Base-by-base conservation (phyloP, 345 rosid genomes). In the Citrus inodora region DNA sequence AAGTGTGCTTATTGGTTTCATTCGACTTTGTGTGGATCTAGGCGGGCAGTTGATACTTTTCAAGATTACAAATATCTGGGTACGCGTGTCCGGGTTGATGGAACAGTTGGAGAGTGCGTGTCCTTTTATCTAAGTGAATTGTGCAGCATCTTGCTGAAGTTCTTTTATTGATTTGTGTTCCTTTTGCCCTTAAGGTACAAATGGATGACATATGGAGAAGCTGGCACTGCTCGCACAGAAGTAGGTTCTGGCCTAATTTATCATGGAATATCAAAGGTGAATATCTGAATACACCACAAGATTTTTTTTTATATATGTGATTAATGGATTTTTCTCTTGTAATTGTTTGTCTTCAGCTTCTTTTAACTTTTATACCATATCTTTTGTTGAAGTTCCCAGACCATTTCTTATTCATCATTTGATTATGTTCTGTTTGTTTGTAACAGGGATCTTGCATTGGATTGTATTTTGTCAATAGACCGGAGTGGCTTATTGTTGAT, bases 121-220 rank as follows among this genome's bases (percentile, higher is more conserved):
- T n/a, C 63, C 68, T 58, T 24, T 60, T 42, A 42, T 76, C 46
- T 61, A 53, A 56, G 35, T 74, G 74, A 35, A 70, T 73, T 65
- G 81, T 73, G 59, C 16, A 6, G 48, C 33, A 62, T 64, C 55
- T 58, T 79, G 56, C 68, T 71, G 40, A 71, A 30, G 33, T 80
- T 72, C 7, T 19, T 38, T 71, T 37, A 79, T 70, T 58, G 30
- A 42, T 73, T 40, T 80, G 21, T 62, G 37, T 79, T 53, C 55
- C 70, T 68, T 68, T 14, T 76, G 73, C 32, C 40, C 40, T 35
- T 28, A 48, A 81, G 99, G 81, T 96, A 96, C 86, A 92, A 94
- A 88, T 96, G 99, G 98, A 89, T 96, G 92, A 96, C 99, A 28
- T 96, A 86, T 83, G 97, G 98, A 82, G 99, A 96, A 86, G 98